Base-by-base conservation (phyloP, 2,329 filamentous ascomycete species). In the Aspergillus costaricaensis region DNA sequence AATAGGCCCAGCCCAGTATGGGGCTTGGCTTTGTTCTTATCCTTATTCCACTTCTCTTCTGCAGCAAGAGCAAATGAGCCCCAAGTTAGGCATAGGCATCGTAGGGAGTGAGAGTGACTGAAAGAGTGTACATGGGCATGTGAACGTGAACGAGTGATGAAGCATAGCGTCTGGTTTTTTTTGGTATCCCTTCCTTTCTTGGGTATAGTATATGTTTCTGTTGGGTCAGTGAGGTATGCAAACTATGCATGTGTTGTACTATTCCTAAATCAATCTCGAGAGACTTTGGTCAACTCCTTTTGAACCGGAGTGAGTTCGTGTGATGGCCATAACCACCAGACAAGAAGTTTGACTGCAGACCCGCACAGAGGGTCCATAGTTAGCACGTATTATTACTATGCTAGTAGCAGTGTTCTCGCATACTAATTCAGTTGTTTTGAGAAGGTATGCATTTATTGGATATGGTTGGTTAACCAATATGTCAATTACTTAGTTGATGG, bases 1-100 rank as follows among this genome's bases (percentile, higher is more conserved):
- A 72, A 32, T 72, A 39, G 32, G 8, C 17, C 10, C 27, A 36
- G 32, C 32, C 12, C 4, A 14, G 32, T 36, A 36, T 12, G 10
- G 32, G 10, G 32, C 32, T 15, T 36, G 32, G 5, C 32, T 14
- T 36, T 14, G 12, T 36, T 6, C 12, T 2, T 36, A 36, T 36
- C 32, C 5, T 2, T 36, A 36, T n/a, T n/a, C n/a, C n/a, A n/a
- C n/a, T n/a, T n/a, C n/a, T 9, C 8, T 30, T 36, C 5, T 36
- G 32, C 32, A 36, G 32, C 4, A 36, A 36, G 32, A 14, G 25
- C n/a, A 32, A 30, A 15, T 50, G 25, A 27, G 25, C 25, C 7
- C 25, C 25, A 27, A 27, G 25, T 3, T 27, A n/a, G 25, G 25
- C 32, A 50, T 19, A 30, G 47, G n/a, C 9, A n/a, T 30, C 25